These are phyloP conservation scores for Trichoderma brevicompactum DNA, from an alignment of 2,329 filamentous ascomycete species.

Conservation along the genomic window DNA sequence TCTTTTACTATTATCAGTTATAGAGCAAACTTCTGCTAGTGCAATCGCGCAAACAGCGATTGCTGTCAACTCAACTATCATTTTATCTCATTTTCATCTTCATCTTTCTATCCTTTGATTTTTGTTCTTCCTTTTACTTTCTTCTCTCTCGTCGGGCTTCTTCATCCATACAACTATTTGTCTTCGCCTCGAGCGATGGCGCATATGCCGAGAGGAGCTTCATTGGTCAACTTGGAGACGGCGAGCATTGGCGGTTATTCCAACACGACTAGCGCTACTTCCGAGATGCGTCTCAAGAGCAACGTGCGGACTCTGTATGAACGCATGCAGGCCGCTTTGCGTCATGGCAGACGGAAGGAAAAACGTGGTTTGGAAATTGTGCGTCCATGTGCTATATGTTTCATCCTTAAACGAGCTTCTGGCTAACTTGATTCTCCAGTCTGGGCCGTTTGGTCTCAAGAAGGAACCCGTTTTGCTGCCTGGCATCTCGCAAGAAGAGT, in stretches of 20 bases:
- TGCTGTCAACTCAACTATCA: neutral
- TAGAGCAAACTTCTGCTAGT: constrained; percentile 1
- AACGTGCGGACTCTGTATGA: constrained; percentile 51
- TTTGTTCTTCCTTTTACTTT: neutral
- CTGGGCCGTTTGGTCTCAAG: constrained; percentile 62
- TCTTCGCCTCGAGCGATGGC: constrained; percentile 22
- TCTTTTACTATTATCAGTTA: neutral
- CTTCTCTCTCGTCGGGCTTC: neutral
- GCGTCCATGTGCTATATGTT: constrained; percentile 33
- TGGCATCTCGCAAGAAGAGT: constrained; percentile 64
- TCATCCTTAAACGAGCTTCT: neutral
- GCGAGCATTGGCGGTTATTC: constrained; percentile 25
- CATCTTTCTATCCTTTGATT: neutral
- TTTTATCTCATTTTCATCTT: neutral
- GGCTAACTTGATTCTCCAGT: constrained; percentile 48
- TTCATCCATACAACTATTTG: neutral
- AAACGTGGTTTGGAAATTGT: constrained; percentile 54
- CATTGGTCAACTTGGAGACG: constrained; percentile 25
- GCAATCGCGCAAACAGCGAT: neutral
- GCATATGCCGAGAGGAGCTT: constrained; percentile 13
- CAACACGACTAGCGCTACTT: constrained; percentile 19
- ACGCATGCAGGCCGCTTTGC: constrained; percentile 51
- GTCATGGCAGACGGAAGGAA: constrained; percentile 43
- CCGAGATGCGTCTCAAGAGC: constrained; percentile 44
- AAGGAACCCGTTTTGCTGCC: constrained; percentile 57